Base-by-base conservation (phyloP, 2,329 filamentous ascomycete species). In the Aspergillus caelatus region DNA sequence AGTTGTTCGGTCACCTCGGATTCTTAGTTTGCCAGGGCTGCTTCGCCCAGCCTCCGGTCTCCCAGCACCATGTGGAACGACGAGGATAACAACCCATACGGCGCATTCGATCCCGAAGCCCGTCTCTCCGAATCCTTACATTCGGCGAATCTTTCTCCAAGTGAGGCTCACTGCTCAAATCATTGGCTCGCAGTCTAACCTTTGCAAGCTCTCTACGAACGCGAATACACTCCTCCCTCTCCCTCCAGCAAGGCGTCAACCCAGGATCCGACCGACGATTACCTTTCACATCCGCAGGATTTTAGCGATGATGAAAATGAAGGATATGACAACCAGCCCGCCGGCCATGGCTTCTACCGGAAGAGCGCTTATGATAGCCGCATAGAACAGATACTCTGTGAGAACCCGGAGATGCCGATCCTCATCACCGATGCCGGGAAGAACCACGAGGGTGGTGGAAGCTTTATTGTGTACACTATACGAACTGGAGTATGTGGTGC, bases 71-170 rank as follows among this genome's bases (percentile, higher is more conserved):
- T 98, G 94, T 98, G 94, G 94, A 96, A 97, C 85, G 94, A 98
- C 84, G 94, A 98, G 82, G 93, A 98, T 76, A 98, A 98, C 81
- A 98, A 98, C 78, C 94, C 94, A 6, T 97, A 98, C 75, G 94
- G 93, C 73, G 94, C 92, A 79, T 97, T 96, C 82, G 92, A 95
- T 78, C 91, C 91, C 72, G 92, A 96, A 78, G 92, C 91, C 66
- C 88, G 91, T 77, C 85, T 88, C 53, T 92, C 84, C 23, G 88
- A 90, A 74, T 88, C 89, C 26, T 82, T 88, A 60, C 91, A 89
- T 45, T 89, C 89, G 54, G 71, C 72, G 36, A 73, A 73, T n/a
- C 66, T 79, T 62, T 77, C 81, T 66, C 71, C 77, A 52, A 71
- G 86, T 91, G 81, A 85, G 86, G 83, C 65, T 60, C 12, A 43